Base-by-base conservation (phyloP, 495 filamentous ascomycete species). In the Lophiotrema nucula region DNA sequence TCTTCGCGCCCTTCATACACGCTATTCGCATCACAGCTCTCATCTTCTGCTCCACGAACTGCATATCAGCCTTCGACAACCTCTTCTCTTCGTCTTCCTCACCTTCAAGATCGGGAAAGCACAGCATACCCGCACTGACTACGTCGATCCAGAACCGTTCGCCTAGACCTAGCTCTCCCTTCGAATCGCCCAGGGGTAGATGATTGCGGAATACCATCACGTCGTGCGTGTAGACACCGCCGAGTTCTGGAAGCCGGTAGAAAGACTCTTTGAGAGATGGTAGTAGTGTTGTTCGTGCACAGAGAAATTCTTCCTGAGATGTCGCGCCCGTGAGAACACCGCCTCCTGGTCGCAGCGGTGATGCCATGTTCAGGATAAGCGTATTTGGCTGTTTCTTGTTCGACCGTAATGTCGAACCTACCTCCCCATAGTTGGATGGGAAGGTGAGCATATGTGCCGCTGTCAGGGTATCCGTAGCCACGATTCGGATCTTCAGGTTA, bases 391-490 rank as follows among this genome's bases (percentile, higher is more conserved):
- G 31, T 23, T 65, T 51, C 15, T 53, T 41, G n/a, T 25, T 25
- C 6, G 22, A 41, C n/a, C 42, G 53, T 61, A 35, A 47, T 19
- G 37, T 33, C 28, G 22, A 56, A 27, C 1, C 18, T 46, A 1
- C 3, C 25, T 11, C 10, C 13, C 6, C 2, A 16, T 31, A 22
- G 1, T 52, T 53, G 5, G 50, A 38, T 0, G 65, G 44, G 39
- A 38, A 48, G 43, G 41, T 61, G 46, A 77, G 65, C 13, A 64
- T 47, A 47, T 67, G 60, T 41, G 72, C 80, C 16, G 77, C 80
- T 0, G 69, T 58, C 18, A 83, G 69, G 13, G 78, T 78, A 63
- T 81, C 80, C 12, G 66, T 63, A n/a, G 67, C 60, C 33, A 66
- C 47, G 12, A 81, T 58, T n/a, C 71, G 62, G 42, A 80, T 76